Evolutionary conservation across 495 filamentous ascomycete species (phyloP), one percentile per base, ranked within the genome.

Genomic region (Lophium mytilinum): DNA sequence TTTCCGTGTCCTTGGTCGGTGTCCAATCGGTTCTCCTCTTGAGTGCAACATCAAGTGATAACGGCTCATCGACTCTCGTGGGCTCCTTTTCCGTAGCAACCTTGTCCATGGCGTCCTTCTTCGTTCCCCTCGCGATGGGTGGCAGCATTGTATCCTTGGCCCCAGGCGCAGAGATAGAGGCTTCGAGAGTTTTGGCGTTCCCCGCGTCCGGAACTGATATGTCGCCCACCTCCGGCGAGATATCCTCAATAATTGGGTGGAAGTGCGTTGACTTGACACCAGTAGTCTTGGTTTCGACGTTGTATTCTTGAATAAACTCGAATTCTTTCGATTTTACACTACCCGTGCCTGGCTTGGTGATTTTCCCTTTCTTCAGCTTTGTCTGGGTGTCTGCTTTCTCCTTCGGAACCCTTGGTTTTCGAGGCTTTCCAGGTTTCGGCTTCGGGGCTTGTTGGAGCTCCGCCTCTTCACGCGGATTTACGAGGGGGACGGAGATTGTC

Each of bases 11-110:
- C 37, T 68, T 69, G 0, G 68, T 68, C 0, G 82, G 82, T 12
- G 83, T 86, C 84, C 83, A 87, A 58, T 79, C 70, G 9, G 65
- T 63, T 51, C 78, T 72, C 50, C 81, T 71, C 24, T 62, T 71
- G 4, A 80, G 66, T 3, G 81, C 83, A 43, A 72, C 69, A 37
- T 79, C 77, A 11, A 77, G 56, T 9, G 55, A 18, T 9, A 60
- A 39, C 7, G 34, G 30, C 33, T 52, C 40, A 40, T 36, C 19
- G 19, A 51, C 9, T 6, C 24, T 30, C 6, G 24, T 30, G 6
- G 24, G 24, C 24, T 30, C 6, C 6, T 30, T 6, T 6, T 6
- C 24, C 2, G 6, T 30, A 30, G 24, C 24, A 30, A 30, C 6
- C 24, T 30, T 30, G 24, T 30, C 24, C 24, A 30, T 30, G 2